phyloP scores from a whole-genome alignment of 2,329 filamentous ascomycete species.

The Triangularia setosa region DNA sequence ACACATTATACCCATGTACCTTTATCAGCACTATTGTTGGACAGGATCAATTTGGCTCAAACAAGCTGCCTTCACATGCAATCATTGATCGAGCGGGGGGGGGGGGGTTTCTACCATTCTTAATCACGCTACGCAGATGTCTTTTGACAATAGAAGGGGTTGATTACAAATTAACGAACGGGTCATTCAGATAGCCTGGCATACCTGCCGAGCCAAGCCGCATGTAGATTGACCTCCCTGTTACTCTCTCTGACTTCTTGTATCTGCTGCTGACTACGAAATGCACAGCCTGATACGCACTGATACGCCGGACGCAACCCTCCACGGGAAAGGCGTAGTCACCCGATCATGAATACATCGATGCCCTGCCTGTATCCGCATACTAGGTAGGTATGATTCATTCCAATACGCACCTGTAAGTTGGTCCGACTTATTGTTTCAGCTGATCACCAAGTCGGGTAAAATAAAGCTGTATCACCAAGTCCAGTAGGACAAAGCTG shows the following conservation, averaged over 20 bases:
- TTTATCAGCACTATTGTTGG: not conserved
- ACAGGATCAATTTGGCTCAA: not conserved
- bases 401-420: not conserved
- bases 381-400: not conserved
- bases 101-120: too few species aligned
- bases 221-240: too few species aligned
- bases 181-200: too few species aligned
- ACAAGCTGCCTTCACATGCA: not conserved
- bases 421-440: not conserved
- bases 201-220: too few species aligned
- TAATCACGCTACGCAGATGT: too few species aligned
- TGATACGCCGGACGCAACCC: not conserved
- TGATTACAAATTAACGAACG: too few species aligned
- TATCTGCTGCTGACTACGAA: not conserved
- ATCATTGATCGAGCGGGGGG: not conserved
- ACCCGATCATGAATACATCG: not conserved
- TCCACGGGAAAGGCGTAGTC: not conserved
- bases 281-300: not conserved
- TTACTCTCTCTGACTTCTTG: not conserved
- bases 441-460: not conserved
- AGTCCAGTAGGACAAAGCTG: not conserved
- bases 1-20: not conserved
- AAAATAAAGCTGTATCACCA: not conserved
- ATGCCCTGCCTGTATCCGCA: not conserved
- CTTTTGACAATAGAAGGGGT: too few species aligned